These are phyloP conservation scores for Mallotus japonicus DNA, from an alignment of 441 rosid genomes.

Conservation along the genomic window DNA sequence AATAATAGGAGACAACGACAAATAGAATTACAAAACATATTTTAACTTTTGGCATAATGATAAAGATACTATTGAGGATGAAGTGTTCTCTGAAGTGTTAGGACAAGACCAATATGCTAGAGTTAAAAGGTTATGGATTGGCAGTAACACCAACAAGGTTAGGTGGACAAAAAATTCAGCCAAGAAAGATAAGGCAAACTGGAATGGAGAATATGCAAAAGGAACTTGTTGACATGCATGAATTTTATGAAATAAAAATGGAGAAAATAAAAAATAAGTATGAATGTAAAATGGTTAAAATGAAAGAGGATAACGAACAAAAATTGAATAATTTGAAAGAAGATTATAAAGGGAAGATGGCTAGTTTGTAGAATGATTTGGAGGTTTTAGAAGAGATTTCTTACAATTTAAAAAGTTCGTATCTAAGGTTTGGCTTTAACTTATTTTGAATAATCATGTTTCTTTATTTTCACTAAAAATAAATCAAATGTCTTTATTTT, in stretches of 20 bases:
- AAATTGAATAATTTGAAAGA: neutral
- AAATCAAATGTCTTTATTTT: too few species aligned
- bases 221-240: neutral
- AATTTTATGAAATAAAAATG: neutral
- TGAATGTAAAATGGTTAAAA: neutral
- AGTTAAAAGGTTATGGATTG: neutral
- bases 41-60: too few species aligned
- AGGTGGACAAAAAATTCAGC: neutral
- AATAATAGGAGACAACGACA: too few species aligned
- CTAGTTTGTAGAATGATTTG: neutral
- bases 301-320: neutral
- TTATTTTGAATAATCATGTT: too few species aligned
- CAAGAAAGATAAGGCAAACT: neutral
- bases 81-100: neutral
- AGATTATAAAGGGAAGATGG: too few species aligned
- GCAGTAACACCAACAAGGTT: neutral
- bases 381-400: neutral
- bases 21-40: too few species aligned
- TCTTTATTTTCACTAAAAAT: too few species aligned
- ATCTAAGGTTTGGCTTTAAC: too few species aligned
- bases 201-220: neutral
- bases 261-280: neutral
- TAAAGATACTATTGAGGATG: too few species aligned
- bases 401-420: too few species aligned
- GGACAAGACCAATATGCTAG: neutral